phyloP scores from a whole-genome alignment of 441 rosid species.

The Croton setiger region DNA sequence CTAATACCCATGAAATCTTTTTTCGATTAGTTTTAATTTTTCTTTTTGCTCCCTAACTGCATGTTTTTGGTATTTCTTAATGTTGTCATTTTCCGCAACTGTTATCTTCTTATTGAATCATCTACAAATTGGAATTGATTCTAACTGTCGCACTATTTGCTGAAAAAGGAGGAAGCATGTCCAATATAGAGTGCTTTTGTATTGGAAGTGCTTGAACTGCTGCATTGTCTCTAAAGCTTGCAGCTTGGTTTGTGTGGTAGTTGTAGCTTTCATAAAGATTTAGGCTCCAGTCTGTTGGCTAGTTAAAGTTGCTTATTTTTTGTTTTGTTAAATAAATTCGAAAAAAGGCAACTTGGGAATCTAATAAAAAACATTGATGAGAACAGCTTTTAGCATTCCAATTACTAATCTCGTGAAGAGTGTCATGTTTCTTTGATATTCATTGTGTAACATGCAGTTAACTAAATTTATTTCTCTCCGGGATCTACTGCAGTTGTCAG shows the following conservation, averaged over 20 bases:
- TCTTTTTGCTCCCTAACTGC: background rate
- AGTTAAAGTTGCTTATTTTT: background rate
- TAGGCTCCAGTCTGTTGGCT: background rate
- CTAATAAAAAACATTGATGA: background rate
- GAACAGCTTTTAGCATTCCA: background rate
- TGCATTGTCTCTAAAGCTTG: background rate
- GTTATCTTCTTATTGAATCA: background rate
- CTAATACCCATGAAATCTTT: background rate
- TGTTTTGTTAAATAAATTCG: background rate
- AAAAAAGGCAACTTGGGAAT: background rate
- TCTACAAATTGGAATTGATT: background rate
- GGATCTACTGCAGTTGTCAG: constrained; percentile 64
- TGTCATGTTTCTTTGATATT: background rate
- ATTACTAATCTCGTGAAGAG: background rate
- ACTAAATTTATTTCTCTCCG: constrained; percentile 17
- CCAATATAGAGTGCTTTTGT: background rate
- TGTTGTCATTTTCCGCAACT: background rate
- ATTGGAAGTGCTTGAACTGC: background rate
- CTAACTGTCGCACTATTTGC: background rate
- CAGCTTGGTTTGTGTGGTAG: background rate
- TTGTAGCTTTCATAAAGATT: background rate
- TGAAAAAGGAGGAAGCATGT: background rate
- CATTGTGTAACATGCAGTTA: constrained; percentile 18
- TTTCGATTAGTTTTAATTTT: background rate
- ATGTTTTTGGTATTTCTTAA: background rate